Conservation (phyloP, 768 basidiomycete genomes). For the Amylocystis lapponica region DNA sequence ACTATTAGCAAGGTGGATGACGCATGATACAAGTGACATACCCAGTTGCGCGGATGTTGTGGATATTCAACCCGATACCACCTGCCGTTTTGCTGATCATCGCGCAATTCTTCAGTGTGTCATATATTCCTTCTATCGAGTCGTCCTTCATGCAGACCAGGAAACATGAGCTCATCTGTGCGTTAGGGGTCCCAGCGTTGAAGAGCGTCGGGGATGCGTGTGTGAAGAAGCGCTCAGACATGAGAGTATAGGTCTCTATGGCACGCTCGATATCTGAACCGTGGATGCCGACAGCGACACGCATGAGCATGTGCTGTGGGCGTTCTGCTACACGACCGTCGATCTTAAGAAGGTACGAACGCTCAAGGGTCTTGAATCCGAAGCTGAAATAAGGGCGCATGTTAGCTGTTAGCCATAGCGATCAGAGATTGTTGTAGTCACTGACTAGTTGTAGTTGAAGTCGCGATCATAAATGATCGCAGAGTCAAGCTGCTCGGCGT, state of each 20-base stretch:
- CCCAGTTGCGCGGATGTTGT: conserved; percentile 95
- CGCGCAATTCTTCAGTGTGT: conserved; percentile 95
- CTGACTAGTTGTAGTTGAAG: conserved; percentile 94
- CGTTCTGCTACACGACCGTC: conserved; percentile 94
- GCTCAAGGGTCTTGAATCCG: conserved; percentile 99
- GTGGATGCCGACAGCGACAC: conserved; percentile 97
- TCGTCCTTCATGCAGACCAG: conserved; percentile 98
- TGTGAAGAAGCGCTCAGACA: conserved; percentile 98
- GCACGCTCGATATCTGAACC: conserved; percentile 83
- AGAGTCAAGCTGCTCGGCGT: conserved; percentile 81
- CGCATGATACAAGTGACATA: conserved; percentile 26
- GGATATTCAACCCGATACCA: conserved; percentile 93
- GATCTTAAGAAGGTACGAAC: conserved; percentile 93
- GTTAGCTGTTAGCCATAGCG: no score
- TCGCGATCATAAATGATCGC: conserved; percentile 98
- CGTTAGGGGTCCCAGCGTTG: conserved; percentile 93
- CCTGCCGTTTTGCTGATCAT: conserved; percentile 99
- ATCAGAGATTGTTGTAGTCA: conserved; percentile 6
- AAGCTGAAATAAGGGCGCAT: conserved; percentile 61
- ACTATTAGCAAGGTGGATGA: neutral
- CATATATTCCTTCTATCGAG: conserved; percentile 98
- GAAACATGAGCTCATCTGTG: conserved; percentile 97
- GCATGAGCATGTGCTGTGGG: conserved; percentile 99
- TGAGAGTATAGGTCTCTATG: conserved; percentile 89
- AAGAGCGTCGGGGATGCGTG: conserved; percentile 97